These are phyloP conservation scores for Tylopilus balloui DNA, from an alignment of 768 basidiomycete species.

Conservation along the genomic window DNA sequence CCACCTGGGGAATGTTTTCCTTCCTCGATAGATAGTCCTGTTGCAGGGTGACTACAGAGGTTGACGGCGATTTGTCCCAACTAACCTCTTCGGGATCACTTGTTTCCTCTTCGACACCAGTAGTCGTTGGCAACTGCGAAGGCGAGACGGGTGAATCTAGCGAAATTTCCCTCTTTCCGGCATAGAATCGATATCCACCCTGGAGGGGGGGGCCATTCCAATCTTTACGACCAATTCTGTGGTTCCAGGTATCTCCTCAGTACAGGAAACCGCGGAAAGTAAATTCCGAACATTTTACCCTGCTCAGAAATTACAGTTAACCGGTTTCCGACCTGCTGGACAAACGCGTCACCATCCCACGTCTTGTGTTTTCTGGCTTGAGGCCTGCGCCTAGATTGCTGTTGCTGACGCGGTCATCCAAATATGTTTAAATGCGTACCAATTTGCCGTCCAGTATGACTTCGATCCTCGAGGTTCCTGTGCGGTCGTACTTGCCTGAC, in stretches of 20 bases:
- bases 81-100: conserved; percentile 20
- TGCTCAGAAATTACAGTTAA: conserved; percentile 63
- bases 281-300: conserved; percentile 54
- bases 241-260: conserved; percentile 8
- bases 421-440: conserved; percentile 38
- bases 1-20: conserved; percentile 19
- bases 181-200: conserved; percentile 38
- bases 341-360: conserved; percentile 79
- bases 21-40: conserved; percentile 11
- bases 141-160: conserved; percentile 49
- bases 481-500: conserved; percentile 7
- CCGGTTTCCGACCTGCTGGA: conserved; percentile 47
- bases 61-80: conserved; percentile 14
- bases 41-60: conserved; percentile 4
- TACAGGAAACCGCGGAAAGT: not conserved
- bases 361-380: conserved; percentile 75
- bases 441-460: conserved; percentile 65
- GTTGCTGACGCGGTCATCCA: conserved; percentile 3
- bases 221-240: conserved; percentile 55
- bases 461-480: conserved; percentile 11
- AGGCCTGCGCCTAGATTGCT: conserved; percentile 57
- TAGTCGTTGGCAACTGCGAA: conserved; percentile 48
- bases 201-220: conserved; percentile 54
- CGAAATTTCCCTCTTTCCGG: conserved; percentile 59
- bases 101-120: conserved; percentile 29